Evolutionary conservation across 495 filamentous ascomycete genomes (phyloP), one percentile per base, ranked within the genome.

Genomic region (Mycothermus thermophilus): DNA sequence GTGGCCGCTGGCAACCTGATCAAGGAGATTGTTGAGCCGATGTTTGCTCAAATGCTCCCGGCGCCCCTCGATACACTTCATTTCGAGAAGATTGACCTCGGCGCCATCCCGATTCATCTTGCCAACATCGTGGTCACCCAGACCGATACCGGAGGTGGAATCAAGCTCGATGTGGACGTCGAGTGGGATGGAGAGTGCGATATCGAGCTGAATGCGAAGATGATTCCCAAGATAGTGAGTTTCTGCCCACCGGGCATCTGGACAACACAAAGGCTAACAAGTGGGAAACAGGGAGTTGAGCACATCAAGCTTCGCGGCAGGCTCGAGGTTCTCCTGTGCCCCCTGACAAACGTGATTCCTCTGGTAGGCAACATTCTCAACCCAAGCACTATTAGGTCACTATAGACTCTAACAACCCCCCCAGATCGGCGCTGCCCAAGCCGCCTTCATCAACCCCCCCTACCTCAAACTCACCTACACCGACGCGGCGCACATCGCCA

Each of bases 101-200:
- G 61, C 12, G 11, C 37, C 10, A 33, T 54, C 2, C 61, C 61
- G 20, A 47, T 65, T 10, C 32, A 25, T 15, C 34, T 65, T 8
- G 49, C 42, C 17, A 58, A 58, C 13, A 54, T 65, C 2, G 48
- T 54, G 16, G 58, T 61, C 7, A 49, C 52, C 37, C 62, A 58
- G 44, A 55, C 51, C 16, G 49, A 52, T 3, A 49, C 34, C 24
- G 44, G 48, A 1, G 58, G 54, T 15, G n/a, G n/a, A n/a, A 62
- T 65, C 40, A 62, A 60, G 47, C 48, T 65, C n/a, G 61, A 65
- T 30, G 26, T 65, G 26, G 55, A 61, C 34, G 28, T 65, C 8
- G 39, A 57, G 27, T 65, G 61, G 61, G 48, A 59, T 21, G 53
- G 59, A 8, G 23, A 43, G 22, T 54, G 56, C 33, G 61, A 65